phyloP scores from a whole-genome alignment of 2,329 filamentous ascomycete genomes.

The Trichophyton schoenleinii region DNA sequence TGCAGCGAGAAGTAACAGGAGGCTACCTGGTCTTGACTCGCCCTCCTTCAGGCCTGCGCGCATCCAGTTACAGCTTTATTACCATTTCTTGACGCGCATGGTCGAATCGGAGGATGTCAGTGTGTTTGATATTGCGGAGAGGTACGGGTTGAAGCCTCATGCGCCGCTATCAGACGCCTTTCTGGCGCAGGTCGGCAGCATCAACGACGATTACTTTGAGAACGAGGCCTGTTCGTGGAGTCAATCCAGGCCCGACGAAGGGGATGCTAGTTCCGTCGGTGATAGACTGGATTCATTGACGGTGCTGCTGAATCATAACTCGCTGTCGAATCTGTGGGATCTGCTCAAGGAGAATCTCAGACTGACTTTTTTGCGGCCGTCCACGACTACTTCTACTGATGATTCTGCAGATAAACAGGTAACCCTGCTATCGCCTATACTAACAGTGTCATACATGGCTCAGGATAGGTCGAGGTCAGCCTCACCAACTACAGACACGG shows the following conservation, averaged over 20 bases:
- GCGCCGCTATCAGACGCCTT: conserved; percentile 65
- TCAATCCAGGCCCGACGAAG: conserved; percentile 18
- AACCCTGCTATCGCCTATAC: conserved; percentile 29
- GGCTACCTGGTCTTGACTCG: conserved; percentile 47
- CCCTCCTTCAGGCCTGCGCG: conserved; percentile 59
- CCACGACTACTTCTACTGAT: conserved; percentile 12
- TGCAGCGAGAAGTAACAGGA: conserved; percentile 29
- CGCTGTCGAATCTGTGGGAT: conserved; percentile 46
- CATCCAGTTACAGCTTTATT: conserved; percentile 84
- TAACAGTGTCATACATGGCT: conserved; percentile 34
- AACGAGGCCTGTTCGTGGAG: conserved; percentile 21
- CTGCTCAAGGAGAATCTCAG: conserved; percentile 51
- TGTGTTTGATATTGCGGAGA: conserved; percentile 53
- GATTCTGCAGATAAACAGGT: conserved; percentile 20
- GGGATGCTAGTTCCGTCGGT: not conserved
- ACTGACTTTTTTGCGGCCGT: conserved; percentile 32
- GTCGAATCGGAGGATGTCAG: conserved; percentile 54
- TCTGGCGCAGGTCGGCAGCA: conserved; percentile 56
- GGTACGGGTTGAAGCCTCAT: conserved; percentile 56
- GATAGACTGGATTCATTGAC: conserved; percentile 36
- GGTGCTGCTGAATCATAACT: conserved; percentile 47
- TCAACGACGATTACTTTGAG: conserved; percentile 57
- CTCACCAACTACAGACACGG: not conserved
- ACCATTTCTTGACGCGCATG: conserved; percentile 66
- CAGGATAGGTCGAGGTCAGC: conserved; percentile 12